These are phyloP conservation scores for Lichtheimia ramosa DNA, from an alignment of 371 early-diverging fungal species.

Conservation along the genomic window DNA sequence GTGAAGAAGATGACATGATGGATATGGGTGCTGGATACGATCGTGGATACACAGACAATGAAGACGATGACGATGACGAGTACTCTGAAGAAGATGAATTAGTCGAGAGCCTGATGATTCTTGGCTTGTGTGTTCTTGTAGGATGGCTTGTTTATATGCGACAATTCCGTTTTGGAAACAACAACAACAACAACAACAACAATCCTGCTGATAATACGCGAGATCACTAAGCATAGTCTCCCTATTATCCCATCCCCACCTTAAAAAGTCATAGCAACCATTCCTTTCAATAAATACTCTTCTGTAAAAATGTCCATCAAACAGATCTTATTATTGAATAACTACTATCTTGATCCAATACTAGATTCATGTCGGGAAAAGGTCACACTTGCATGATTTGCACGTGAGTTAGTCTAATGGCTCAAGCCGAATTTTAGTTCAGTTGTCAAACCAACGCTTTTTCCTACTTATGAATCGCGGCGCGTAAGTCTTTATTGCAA, in stretches of 20 bases:
- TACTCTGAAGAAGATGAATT: constrained; percentile 52
- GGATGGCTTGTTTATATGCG: constrained; percentile 67
- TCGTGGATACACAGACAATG: constrained; percentile 10
- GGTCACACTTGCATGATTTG: too few species aligned
- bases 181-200: constrained; percentile 11
- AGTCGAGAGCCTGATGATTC: constrained; percentile 57
- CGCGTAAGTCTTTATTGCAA: neutral
- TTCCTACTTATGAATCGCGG: neutral
- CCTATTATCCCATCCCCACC: too few species aligned
- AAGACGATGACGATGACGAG: constrained; percentile 34
- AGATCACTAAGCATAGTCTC: neutral
- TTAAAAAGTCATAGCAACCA: too few species aligned
- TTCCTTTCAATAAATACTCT: too few species aligned
- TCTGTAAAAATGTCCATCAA: too few species aligned
- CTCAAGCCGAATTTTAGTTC: too few species aligned
- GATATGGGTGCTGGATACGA: constrained; percentile 19
- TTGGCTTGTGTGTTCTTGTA: constrained; percentile 56
- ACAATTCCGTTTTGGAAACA: constrained; percentile 55
- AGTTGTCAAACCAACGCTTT: too few species aligned
- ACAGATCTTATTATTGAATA: too few species aligned
- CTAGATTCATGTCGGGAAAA: too few species aligned
- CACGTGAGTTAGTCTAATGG: too few species aligned
- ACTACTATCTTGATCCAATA: too few species aligned
- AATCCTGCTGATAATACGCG: constrained; percentile 3
- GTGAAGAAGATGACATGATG: constrained; percentile 32